These are phyloP conservation scores for Acacia confusa DNA, from an alignment of 306 rosid species.

Conservation along the genomic window DNA sequence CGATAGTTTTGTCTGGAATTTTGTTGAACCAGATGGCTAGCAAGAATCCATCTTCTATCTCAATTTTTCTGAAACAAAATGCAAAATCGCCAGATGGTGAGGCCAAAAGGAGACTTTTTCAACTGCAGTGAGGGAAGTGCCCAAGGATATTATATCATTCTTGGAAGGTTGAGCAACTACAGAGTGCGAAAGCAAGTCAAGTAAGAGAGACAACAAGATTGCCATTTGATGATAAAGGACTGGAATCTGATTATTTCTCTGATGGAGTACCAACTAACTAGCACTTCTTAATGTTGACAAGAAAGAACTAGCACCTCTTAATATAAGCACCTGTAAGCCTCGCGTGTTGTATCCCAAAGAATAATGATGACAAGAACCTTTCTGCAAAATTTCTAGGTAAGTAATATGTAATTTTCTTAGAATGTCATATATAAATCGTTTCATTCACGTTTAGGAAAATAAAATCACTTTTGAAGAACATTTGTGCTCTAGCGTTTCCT, in stretches of 20 bases:
- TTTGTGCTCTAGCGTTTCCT: too few relatives aligned
- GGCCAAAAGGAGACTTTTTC: constrained; percentile 19
- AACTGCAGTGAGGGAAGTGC: constrained; percentile 30
- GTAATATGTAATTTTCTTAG: not conserved
- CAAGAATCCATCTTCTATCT: constrained; percentile 25
- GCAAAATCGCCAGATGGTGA: constrained; percentile 50
- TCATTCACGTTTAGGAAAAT: not conserved
- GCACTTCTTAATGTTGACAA: too few relatives aligned
- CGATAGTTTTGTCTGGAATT: constrained; percentile 36
- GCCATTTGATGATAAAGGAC: not conserved
- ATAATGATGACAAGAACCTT: too few relatives aligned
- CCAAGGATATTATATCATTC: constrained; percentile 14
- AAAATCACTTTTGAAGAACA: not conserved
- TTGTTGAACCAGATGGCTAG: constrained; percentile 56
- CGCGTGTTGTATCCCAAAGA: too few relatives aligned
- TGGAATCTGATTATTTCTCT: not conserved
- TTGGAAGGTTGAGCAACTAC: constrained; percentile 18
- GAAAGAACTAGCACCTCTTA: too few relatives aligned
- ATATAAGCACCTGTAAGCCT: not conserved
- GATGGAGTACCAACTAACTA: too few relatives aligned
- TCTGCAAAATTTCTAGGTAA: too few relatives aligned
- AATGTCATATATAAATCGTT: not conserved
- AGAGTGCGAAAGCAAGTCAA: not conserved
- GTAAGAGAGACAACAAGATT: not conserved
- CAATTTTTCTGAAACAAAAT: constrained; percentile 37